A percentile compares a stretch with the other conserved stretches of the same genome.
Evolutionary conservation across 805 yeast genomes (phyloP).

Genomic region (Saturnispora silvae): DNA sequence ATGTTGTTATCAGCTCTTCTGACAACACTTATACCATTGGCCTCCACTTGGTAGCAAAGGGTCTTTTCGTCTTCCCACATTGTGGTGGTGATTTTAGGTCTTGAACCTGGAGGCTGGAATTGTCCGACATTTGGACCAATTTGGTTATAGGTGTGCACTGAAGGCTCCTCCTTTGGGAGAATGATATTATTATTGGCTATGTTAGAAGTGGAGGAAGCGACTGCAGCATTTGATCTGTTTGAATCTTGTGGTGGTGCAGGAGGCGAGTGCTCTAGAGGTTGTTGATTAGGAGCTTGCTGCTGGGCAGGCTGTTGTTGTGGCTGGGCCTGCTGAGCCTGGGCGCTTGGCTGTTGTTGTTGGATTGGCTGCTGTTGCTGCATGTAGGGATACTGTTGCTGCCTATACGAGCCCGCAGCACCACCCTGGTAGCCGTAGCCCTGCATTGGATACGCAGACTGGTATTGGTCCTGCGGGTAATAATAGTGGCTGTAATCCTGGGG

Average conservation of each 20-base stretch:
- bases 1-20: conserved; percentile 63
- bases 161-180: too few species aligned
- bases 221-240: too few species aligned
- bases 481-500: conserved; percentile 7
- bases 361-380: conserved; percentile 11
- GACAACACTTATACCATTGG: conserved; percentile 56
- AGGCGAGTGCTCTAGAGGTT: too few species aligned
- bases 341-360: conserved; percentile 5
- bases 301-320: conserved; percentile 11
- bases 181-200: neutral
- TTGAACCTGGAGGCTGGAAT: conserved; percentile 30
- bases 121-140: conserved; percentile 28
- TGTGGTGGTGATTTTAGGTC: conserved; percentile 57
- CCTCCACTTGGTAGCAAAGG: conserved; percentile 61
- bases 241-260: too few species aligned
- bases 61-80: conserved; percentile 74
- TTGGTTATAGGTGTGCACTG: conserved; percentile 10
- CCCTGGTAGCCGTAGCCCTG: neutral
- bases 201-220: conserved; percentile 8
- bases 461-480: conserved; percentile 4
- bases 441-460: neutral
- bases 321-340: neutral
- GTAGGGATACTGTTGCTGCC: too few species aligned
- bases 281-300: too few species aligned
- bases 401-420: neutral